phyloP scores from a whole-genome alignment of 257 asterid species.

The Plantago major region DNA sequence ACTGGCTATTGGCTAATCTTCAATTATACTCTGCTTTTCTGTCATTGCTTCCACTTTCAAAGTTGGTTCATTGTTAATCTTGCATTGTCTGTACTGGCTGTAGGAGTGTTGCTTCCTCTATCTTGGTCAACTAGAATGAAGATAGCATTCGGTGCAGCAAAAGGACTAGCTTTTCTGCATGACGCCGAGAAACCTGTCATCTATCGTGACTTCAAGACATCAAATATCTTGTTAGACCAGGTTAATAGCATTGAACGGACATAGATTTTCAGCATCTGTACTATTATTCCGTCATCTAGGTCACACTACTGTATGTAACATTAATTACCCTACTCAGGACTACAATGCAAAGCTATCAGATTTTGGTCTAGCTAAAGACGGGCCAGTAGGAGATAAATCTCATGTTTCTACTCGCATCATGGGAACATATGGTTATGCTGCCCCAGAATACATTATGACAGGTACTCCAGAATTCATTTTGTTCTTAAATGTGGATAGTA shows the following conservation, averaged over 20 bases:
- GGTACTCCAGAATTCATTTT: slow-evolving; percentile 23
- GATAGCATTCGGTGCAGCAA: slow-evolving; percentile 84
- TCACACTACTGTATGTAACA: not conserved
- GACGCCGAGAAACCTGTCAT: slow-evolving; percentile 91
- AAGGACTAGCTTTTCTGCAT: slow-evolving; percentile 86
- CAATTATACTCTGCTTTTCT: no score
- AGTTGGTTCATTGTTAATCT: not conserved
- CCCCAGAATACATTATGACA: slow-evolving; percentile 69
- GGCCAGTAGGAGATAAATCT: slow-evolving; percentile 72
- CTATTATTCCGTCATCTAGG: not conserved
- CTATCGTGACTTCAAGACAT: slow-evolving; percentile 88
- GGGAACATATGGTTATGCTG: slow-evolving; percentile 74
- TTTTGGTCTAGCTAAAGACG: slow-evolving; percentile 69
- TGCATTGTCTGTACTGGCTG: not conserved
- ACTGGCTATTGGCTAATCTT: no score
- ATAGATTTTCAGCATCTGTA: not conserved
- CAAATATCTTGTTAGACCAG: slow-evolving; percentile 73
- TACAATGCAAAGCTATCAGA: slow-evolving; percentile 64
- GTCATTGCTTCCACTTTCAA: not conserved
- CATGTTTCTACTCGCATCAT: slow-evolving; percentile 71
- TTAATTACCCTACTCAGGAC: slow-evolving; percentile 30
- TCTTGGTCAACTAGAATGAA: slow-evolving; percentile 87
- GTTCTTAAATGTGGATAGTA: not conserved
- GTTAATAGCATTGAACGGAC: slow-evolving; percentile 24
- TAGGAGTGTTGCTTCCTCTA: slow-evolving; percentile 58